Base-by-base conservation (phyloP, 2,329 filamentous ascomycete genomes). In the Botryotinia convoluta region DNA sequence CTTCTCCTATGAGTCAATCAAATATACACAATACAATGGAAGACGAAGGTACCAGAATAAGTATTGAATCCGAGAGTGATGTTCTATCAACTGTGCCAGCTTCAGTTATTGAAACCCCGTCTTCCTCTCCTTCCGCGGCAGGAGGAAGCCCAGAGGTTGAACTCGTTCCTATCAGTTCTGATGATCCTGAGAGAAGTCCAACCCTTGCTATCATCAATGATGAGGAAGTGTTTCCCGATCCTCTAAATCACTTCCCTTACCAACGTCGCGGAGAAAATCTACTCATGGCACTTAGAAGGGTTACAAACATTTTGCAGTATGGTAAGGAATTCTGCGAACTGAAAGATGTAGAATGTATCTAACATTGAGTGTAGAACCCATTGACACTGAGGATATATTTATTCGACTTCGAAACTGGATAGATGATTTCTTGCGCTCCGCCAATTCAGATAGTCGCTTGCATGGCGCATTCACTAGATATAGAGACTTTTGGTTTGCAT, bases 321-420 rank as follows among this genome's bases (percentile, higher is more conserved):
- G 82, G 74, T 86, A 84, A 75, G 76, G 83, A 54, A 75, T 77
- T 44, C 76, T 74, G n/a, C 48, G 18, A 32, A 44, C n/a, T 9
- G 14, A 57, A 51, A 69, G 35, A 32, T 26, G 39, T 32, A 26
- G 65, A 39, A 26, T 5, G 45, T 59, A 42, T 42, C 71, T 70
- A 80, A 83, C 75, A 83, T 51, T 29, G 63, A 32, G 22, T 22
- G 20, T 71, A 87, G 85, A 86, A 76, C 77, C 80, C 20, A 73
- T 82, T 4, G 79, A 84, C 75, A 85, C 86, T 45, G 83, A 85
- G 29, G 81, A 83, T 20, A 82, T 86, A 37, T 79, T 89, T 32
- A 77, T 81, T 29, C 81, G 81, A 68, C 73, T 91, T 22, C 81
- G 83, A 29, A 80, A 81, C 9, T 91, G 88, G 88, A 83, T 90